Evolutionary conservation across 2,329 filamentous ascomycete genomes (phyloP), one percentile per base, ranked within the genome.

Genomic region (Arthrobotrys megalospora): DNA sequence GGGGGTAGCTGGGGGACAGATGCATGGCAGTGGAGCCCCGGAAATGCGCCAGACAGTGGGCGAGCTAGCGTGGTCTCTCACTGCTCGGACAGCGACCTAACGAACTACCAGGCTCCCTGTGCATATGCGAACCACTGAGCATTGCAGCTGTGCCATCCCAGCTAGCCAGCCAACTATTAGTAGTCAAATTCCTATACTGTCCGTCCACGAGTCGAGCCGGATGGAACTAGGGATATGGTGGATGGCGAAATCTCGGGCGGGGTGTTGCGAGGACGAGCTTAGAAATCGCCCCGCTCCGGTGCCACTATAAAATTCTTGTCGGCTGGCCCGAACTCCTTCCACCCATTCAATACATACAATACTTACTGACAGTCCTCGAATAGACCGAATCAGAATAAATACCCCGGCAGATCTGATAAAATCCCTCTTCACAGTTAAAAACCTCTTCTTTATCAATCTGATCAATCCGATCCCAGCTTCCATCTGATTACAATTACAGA

Each of bases 231-330:
- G n/a, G 6, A 47, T 2, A 47, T 47, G 41, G 41, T 38, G 52
- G 34, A 60, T 60, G 55, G 55, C 55, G 55, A 43, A 60, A 60
- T 60, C 16, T 21, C 6, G 34, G 52, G 52, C 34, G 52, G 52
- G 55, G 55, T 71, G 68, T 55, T 52, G 68, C 48, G 7, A 48
- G 45, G 14, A 16, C 32, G 19, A 32, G 68, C 58, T 72, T 72
- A 72, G 68, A 72, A 72, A 72, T 72, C 68, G 36, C 60, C 58
- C 36, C 68, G 38, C 28, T 52, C 38, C 24, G 24, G 52, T 58
- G 36, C 58, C 38, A 21, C 68, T 72, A 72, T 72, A 72, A 72
- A 72, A 64, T 65, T 72, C 66, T 52, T 47, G 41, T 52, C 53
- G 45, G 66, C 12, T 47, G 41, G 41, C 19, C 66, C 52, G 43